These are phyloP conservation scores for Mortierella sp. DNA, from an alignment of 371 early-diverging fungal species.

Conservation along the genomic window DNA sequence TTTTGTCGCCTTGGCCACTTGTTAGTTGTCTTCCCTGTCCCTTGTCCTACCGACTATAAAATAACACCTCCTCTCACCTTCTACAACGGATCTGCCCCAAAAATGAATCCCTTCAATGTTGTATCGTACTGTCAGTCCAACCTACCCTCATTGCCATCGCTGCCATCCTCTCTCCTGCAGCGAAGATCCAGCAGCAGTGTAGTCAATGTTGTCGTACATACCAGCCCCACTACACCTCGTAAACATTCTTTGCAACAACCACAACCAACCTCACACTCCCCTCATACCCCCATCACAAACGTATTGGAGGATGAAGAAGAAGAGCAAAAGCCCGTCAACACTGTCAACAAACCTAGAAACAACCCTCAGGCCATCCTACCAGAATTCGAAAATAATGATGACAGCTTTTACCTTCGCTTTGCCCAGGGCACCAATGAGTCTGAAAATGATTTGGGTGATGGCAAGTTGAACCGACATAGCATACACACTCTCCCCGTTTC, in stretches of 20 bases:
- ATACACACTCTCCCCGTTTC: slow-evolving; percentile 19
- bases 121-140: slow-evolving; percentile 31
- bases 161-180: slow-evolving; percentile 33
- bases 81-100: too few relatives aligned
- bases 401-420: slow-evolving; percentile 1
- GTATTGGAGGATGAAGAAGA: neutral
- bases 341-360: slow-evolving; percentile 28
- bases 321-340: neutral
- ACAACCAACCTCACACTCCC: slow-evolving; percentile 8
- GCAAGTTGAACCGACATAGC: slow-evolving; percentile 8
- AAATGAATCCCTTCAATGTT: slow-evolving; percentile 45
- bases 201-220: slow-evolving; percentile 39
- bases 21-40: too few relatives aligned
- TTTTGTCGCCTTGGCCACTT: too few relatives aligned
- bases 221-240: slow-evolving; percentile 11
- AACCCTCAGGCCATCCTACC: slow-evolving; percentile 47
- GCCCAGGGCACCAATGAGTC: neutral
- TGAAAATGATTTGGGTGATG: neutral
- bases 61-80: neutral
- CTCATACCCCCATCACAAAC: slow-evolving; percentile 17
- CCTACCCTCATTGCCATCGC: slow-evolving; percentile 25
- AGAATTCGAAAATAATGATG: slow-evolving; percentile 5
- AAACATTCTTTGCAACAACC: neutral
- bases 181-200: slow-evolving; percentile 15
- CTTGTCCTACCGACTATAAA: too few relatives aligned